Evolutionary conservation across 768 basidiomycete species (phyloP), one percentile per base, ranked within the genome.

Genomic region (Dacryopinax spathularia): DNA sequence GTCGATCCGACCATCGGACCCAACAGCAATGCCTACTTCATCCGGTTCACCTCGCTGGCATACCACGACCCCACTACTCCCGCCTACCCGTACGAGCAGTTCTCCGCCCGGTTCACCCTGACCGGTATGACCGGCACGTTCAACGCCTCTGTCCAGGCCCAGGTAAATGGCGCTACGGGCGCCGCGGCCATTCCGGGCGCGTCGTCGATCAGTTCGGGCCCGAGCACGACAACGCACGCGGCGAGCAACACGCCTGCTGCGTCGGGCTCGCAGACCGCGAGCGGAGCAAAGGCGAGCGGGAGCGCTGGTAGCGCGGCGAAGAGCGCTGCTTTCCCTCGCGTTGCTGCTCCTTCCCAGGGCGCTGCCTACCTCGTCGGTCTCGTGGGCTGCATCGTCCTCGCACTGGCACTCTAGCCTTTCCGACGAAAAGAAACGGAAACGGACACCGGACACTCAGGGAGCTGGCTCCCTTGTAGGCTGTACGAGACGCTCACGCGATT

Each of bases 51-150:
- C 22, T 70, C 72, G 9, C 62, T 69, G 29, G 44, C 34, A 2
- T 63, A 72, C 25, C 70, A 73, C 43, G 70, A 72, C 66, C 34
- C 69, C 20, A 63, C 67, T 1, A 70, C 71, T 62, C 68, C 73
- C n/a, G 64, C 68, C 34, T 73, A 71, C 63, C 69, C 70, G 27
- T 73, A 73, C 66, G 64, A 72, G 64, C 69, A 72, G 22, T 76
- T 70, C 70, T 73, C 73, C 12, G 74, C 75, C 16, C 68, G 66
- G 34, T 74, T 74, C 68, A 70, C 68, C 69, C 71, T 72, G 60
- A 63, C 62, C 56, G 65, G 65, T 33, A 73, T 75, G 74, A 71
- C 70, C 9, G 75, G 75, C 12, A 66, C 66, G 15, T 75, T 73
- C 67, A 73, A 74, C 66, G 27, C 68, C 4, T 68, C 73, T 33